Percentiles rank a stretch among this genome's conserved stretches.
phyloP scores from a whole-genome alignment of 331 rosid species.

The Malus hybrid region DNA sequence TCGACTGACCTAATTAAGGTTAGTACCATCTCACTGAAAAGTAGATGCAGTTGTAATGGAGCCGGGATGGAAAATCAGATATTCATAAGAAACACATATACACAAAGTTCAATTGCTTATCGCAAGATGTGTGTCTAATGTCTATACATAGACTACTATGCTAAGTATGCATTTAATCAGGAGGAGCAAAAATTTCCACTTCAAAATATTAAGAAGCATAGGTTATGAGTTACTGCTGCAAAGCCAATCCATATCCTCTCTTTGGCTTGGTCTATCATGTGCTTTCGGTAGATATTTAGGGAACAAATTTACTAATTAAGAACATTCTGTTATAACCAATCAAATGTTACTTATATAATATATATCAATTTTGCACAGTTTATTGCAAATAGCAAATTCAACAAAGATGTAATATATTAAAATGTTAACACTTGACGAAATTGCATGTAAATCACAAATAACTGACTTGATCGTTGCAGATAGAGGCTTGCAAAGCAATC shows the following conservation, averaged over 20 bases:
- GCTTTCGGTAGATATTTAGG: not conserved
- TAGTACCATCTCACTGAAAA: conserved; percentile 13
- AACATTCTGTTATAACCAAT: no score
- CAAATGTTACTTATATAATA: no score
- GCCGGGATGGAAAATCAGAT: not conserved
- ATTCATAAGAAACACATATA: not conserved
- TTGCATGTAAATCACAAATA: no score
- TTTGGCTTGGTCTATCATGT: no score
- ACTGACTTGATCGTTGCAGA: no score
- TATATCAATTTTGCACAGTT: no score
- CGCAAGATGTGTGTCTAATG: not conserved
- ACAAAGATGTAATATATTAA: no score
- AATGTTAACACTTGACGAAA: no score
- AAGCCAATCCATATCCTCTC: not conserved
- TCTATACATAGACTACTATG: not conserved
- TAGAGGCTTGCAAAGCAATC: no score
- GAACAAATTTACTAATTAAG: not conserved
- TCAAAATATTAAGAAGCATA: not conserved
- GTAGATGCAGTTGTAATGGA: not conserved
- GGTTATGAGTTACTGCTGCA: not conserved
- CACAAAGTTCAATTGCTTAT: not conserved
- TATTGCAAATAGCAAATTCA: no score
- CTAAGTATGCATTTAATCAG: not conserved
- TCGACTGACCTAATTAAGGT: conserved; percentile 2
- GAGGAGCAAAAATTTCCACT: not conserved